Percentiles rank a stretch among this genome's conserved stretches.
Evolutionary conservation across 2,329 filamentous ascomycete genomes (phyloP).

Genomic region (Xylaria sp.): DNA sequence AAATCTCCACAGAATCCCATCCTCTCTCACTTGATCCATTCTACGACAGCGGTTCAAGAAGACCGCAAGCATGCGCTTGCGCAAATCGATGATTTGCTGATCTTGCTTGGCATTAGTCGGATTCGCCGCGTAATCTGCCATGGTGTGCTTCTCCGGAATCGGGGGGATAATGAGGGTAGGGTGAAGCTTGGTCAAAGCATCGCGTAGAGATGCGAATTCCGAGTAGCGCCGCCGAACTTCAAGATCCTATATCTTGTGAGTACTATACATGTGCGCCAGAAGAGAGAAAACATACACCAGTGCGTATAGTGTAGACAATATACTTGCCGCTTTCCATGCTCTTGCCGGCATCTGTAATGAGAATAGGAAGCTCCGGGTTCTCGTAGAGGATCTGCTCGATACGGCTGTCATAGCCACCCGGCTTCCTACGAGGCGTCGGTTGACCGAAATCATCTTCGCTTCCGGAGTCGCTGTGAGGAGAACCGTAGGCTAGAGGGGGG

Average conservation of each 20-base stretch:
- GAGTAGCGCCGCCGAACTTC: constrained; percentile 94
- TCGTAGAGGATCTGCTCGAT: constrained; percentile 98
- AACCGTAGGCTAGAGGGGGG: constrained; percentile 25
- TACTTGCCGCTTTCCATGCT: constrained; percentile 86
- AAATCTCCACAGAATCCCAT: constrained; percentile 97
- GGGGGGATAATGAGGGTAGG: constrained; percentile 93
- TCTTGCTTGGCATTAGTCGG: constrained; percentile 98
- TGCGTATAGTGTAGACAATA: constrained; percentile 96
- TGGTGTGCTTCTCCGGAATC: constrained; percentile 97
- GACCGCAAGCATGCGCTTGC: constrained; percentile 94
- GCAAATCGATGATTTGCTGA: constrained; percentile 88
- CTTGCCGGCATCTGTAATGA: constrained; percentile 94
- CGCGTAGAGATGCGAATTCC: constrained; percentile 86
- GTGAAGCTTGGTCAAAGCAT: constrained; percentile 84
- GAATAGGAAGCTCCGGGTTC: constrained; percentile 79
- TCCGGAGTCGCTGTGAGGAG: constrained; percentile 39
- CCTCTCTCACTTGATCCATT: constrained; percentile 87
- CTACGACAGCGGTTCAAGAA: constrained; percentile 89
- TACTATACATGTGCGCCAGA: constrained; percentile 5
- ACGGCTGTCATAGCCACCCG: constrained; percentile 86
- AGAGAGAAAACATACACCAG: constrained; percentile 59
- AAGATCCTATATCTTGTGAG: constrained; percentile 61
- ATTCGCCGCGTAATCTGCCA: constrained; percentile 97
- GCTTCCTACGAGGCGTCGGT: constrained; percentile 57
- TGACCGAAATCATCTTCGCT: constrained; percentile 48